Evolutionary conservation across 2,329 filamentous ascomycete genomes (phyloP), one percentile per base, ranked within the genome.

Genomic region (Diatrype stigma): DNA sequence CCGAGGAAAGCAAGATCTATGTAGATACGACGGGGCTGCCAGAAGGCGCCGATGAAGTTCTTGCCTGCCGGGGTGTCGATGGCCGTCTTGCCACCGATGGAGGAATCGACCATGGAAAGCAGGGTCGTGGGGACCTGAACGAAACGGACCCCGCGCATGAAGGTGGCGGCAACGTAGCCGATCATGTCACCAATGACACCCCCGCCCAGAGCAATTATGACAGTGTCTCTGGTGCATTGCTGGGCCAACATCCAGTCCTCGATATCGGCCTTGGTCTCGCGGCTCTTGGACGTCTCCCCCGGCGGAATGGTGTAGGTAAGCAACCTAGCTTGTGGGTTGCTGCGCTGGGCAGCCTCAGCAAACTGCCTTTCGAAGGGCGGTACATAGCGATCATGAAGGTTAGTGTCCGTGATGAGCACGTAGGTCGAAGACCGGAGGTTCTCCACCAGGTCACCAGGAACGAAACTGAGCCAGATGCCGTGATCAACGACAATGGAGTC

Each of bases 171-270:
- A 47, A 97, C 91, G 68, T 96, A 99, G 48, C 94, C 94, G 56
- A 96, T 92, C 87, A 99, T 88, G 70, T 99, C 94, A 30, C 94
- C 94, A 70, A 99, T 96, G 54, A 99, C 94, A 51, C 94, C 94
- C 57, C 94, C 94, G 30, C 94, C 94, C 10, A 99, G 81, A 22
- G 94, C 94, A 67, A 99, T 89, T 52, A 99, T 86, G 57, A 99
- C 89, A 0, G 91, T 96, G 70, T 99, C 94, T 60, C 94, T 81
- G 23, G 92, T 96, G 74, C 94, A 99, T 86, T 87, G 85, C 63
- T 96, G 84, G 59, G 85, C 82, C 52, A 97, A 78, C 82, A 99
- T 87, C 94, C 94, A 99, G 71, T 99, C 94, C 70, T 99, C 94
- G 48, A 99, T 92, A 62, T 93, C 88, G 44, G 88, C 92, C 72